Conservation (phyloP, 1,284 basidiomycete genomes). For the Cystobasidium sp. region DNA sequence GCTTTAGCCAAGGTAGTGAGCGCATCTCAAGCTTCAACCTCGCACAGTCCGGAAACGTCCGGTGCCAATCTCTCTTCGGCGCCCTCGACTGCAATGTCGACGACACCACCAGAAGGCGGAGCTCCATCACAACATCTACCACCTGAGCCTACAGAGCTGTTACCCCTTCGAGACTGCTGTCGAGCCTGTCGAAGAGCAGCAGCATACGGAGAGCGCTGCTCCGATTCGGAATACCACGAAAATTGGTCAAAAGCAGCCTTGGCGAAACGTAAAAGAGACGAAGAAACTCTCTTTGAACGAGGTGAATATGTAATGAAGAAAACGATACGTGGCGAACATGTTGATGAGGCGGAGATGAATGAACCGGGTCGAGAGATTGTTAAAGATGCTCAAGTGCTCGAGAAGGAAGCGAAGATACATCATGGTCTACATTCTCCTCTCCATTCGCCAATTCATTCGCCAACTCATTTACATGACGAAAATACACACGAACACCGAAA, state of each 20-base stretch:
- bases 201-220: constrained; percentile 8
- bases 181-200: constrained; percentile 20
- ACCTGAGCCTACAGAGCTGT: constrained; percentile 17
- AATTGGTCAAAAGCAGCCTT: constrained; percentile 24
- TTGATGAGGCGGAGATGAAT: neutral
- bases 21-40: neutral
- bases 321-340: neutral
- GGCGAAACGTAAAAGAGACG: constrained; percentile 36
- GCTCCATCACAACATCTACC: neutral
- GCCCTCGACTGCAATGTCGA: neutral
- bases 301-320: constrained; percentile 16
- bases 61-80: neutral
- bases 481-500: neutral
- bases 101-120: neutral
- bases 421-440: neutral
- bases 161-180: constrained; percentile 32
- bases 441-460: neutral
- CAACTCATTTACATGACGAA: neutral
- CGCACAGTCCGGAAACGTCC: neutral
- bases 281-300: constrained; percentile 21
- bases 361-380: constrained; percentile 4
- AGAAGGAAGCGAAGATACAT: constrained; percentile 5
- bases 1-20: constrained; percentile 23
- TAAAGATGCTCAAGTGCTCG: neutral
- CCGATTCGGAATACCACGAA: constrained; percentile 21